Evolutionary conservation across 2,329 filamentous ascomycete species (phyloP).

Genomic region (Waltergamsia citrina): DNA sequence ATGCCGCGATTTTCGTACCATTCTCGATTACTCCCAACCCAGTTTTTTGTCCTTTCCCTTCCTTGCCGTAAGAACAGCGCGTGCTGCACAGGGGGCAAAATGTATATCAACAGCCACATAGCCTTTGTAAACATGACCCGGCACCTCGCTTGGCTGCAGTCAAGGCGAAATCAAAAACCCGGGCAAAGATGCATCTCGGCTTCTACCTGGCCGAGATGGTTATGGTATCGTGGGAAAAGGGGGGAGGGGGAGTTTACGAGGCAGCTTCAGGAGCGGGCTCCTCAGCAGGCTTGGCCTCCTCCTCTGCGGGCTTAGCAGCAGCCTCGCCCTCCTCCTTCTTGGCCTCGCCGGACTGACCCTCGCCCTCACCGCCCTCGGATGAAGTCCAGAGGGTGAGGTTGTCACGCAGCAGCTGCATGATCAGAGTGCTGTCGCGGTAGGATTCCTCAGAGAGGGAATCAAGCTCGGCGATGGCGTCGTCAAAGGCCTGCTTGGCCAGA

Average conservation of each 20-base stretch:
- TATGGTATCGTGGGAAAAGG: conserved; percentile 24
- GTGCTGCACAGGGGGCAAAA: conserved; percentile 5
- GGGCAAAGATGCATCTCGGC: conserved; percentile 23
- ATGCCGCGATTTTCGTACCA: conserved; percentile 2
- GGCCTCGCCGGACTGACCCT: conserved; percentile 48
- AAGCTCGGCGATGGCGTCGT: conserved; percentile 97
- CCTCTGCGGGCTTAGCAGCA: conserved; percentile 26
- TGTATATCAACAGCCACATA: conserved; percentile 8
- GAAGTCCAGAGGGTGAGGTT: conserved; percentile 98
- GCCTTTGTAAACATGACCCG: conserved; percentile 12
- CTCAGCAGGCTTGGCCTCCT: conserved; percentile 32
- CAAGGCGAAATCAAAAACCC: background rate
- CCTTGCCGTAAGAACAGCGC: conserved; percentile 6
- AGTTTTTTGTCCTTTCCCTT: conserved; percentile 1
- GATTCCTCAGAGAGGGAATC: conserved; percentile 97
- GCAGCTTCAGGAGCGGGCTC: conserved; percentile 34
- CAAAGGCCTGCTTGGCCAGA: conserved; percentile 97
- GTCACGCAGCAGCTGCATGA: conserved; percentile 98
- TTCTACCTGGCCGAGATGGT: conserved; percentile 23
- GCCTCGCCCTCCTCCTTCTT: conserved; percentile 49
- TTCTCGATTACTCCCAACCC: no score
- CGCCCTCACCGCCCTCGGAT: conserved; percentile 75
- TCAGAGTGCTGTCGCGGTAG: conserved; percentile 97
- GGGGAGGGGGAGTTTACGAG: conserved; percentile 36
- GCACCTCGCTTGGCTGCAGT: conserved; percentile 11